Base-by-base conservation (phyloP, 164 flowering plant species). In the Paratinospora sagittata region DNA sequence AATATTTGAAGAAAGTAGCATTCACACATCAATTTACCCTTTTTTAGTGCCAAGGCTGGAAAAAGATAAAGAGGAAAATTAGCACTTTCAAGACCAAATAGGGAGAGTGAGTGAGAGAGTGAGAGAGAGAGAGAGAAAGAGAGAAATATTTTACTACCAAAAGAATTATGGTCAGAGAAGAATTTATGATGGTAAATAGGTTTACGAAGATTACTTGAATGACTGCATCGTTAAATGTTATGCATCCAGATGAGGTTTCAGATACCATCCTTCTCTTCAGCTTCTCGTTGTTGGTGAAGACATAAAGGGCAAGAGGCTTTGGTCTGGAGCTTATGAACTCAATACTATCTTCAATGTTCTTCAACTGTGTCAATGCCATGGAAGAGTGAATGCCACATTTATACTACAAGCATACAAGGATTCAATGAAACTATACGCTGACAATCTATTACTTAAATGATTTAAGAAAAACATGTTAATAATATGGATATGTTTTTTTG, bases 211-310 rank as follows among this genome's bases (percentile, higher is more conserved):
- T 21, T 85, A 92, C 98, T 63, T 95, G 98, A 75, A 92, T 63
- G 60, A 85, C 26, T 47, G 82, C 69, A 55, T 95, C 98, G 63
- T 95, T 95, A 75, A 95, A 89, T 5, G 83, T 78, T 36, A 92
- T 83, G 66, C 85, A 77, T 65, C 97, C 98, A 1, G 98, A 92
- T 11, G 97, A 90, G 63, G 97, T 92, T 79, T 84, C 84, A 17
- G 80, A 45, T 55, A 89, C 10, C n/a, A 92, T 79, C 43, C 78
- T 76, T 21, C 37, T 77, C 82, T 84, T 89, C 68, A 95, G 78
- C 8, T 74, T 30, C 64, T 85, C 85, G 57, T 88, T 79, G 36
- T 85, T 70, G 55, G 97, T 89, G 82, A 92, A 95, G 45, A 84
- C 92, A 68, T 90, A 92, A 0, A 89, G 47, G 16, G 84, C 86